Evolutionary conservation across 306 rosid genomes (phyloP), one percentile per base, ranked within the genome.

Genomic region (Vachellia collinsii): DNA sequence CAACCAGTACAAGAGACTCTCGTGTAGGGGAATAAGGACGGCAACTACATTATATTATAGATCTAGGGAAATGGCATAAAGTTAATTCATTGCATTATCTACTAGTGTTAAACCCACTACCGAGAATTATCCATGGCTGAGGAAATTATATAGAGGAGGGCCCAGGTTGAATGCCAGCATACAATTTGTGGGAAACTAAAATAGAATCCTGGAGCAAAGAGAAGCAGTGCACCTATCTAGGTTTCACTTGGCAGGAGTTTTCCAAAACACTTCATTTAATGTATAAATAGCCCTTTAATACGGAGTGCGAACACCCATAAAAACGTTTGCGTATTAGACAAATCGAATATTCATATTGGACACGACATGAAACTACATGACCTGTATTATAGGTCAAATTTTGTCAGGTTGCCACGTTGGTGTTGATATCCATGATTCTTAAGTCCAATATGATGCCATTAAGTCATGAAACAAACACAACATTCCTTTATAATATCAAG

Each of bases 201-300:
- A 75, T 39, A 64, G 29, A 62, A 76, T 22, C 63, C 41, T 46
- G 14, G 39, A 41, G 59, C 12, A 77, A 50, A 53, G 48, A 73
- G 46, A 68, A 39, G 7, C 62, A 36, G 62, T 74, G 36, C 19
- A 72, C 48, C 79, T 68, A 41, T 67, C 80, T 68, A 64, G 22
- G 63, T 62, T 44, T 48, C 79, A 59, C 38, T 68, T n/a, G 68
- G 70, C 20, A 70, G 61, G 22, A 34, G 41, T 64, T 62, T 75
- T 14, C 7, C 14, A 70, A 50, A 69, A 62, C 59, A 29, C 34
- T 63, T 63, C 72, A 39, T 19, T 70, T 43, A 23, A 44, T 59
- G 61, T 37, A 59, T 22, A 59, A 22, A 59, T 22, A 61, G 66
- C 1, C 14, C 6, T 22, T 22, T 23, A 59, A 9, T 59, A 59